Conservation (phyloP, 768 basidiomycete genomes). For the Rhizopogon vesiculosus region DNA sequence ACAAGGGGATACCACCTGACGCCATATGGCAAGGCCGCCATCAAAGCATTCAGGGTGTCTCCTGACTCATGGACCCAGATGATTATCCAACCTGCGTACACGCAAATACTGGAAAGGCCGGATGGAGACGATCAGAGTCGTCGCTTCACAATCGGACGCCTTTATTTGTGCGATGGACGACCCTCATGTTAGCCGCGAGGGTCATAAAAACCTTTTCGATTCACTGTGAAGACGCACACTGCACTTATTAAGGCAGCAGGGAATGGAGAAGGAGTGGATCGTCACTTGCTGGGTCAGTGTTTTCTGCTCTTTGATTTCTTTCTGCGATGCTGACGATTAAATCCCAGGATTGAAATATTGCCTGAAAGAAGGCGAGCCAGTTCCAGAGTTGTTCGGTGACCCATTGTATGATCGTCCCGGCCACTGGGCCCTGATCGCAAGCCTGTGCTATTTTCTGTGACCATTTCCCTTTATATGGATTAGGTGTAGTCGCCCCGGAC, state of each 20-base stretch:
- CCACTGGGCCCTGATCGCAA: slow-evolving; percentile 88
- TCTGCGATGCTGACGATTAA: background rate
- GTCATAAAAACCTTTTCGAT: slow-evolving; percentile 49
- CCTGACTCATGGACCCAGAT: slow-evolving; percentile 96
- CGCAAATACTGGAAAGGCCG: slow-evolving; percentile 81
- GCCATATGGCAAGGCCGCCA: slow-evolving; percentile 79
- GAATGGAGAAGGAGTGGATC: slow-evolving; percentile 73
- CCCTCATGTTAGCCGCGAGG: slow-evolving; percentile 25
- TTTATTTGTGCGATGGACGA: slow-evolving; percentile 79
- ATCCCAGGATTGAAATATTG: slow-evolving; percentile 65
- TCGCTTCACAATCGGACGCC: slow-evolving; percentile 68
- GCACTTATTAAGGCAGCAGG: slow-evolving; percentile 59
- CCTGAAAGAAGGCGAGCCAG: slow-evolving; percentile 52
- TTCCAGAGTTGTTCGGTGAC: slow-evolving; percentile 73
- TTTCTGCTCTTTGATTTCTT: background rate
- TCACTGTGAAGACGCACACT: slow-evolving; percentile 60
- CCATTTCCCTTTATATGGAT: slow-evolving; percentile 82
- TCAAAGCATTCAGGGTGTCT: slow-evolving; percentile 82
- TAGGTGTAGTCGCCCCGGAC: slow-evolving; percentile 92
- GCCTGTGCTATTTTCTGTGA: slow-evolving; percentile 80
- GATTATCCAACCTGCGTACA: slow-evolving; percentile 86
- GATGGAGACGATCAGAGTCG: slow-evolving; percentile 90
- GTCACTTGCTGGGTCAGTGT: slow-evolving; percentile 75
- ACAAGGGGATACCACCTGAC: slow-evolving; percentile 60
- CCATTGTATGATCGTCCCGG: slow-evolving; percentile 66